Conservation (phyloP, 2,329 filamentous ascomycete genomes). For the Exophiala alcalophila region DNA sequence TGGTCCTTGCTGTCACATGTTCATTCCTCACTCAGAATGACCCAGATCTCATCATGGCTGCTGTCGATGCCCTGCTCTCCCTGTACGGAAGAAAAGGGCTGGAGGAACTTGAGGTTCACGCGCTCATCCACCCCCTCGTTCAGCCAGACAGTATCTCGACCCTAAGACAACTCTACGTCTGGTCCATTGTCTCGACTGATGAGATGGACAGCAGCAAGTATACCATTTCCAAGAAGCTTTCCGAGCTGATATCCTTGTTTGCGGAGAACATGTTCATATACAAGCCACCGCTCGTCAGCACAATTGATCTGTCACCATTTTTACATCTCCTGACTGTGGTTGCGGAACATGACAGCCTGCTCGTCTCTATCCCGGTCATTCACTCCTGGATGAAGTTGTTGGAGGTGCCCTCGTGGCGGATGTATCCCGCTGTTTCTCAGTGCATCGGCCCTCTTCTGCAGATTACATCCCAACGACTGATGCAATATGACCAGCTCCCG, state of each 20-base stretch:
- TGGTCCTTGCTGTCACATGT: constrained; percentile 68
- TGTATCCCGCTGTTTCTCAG: constrained; percentile 57
- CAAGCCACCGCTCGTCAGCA: constrained; percentile 62
- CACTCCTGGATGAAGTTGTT: constrained; percentile 86
- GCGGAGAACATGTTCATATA: constrained; percentile 81
- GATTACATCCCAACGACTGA: constrained; percentile 74
- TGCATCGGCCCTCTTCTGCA: constrained; percentile 76
- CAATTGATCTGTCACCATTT: constrained; percentile 68
- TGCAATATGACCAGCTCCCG: constrained; percentile 83
- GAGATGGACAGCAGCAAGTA: constrained; percentile 92
- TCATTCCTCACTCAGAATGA: constrained; percentile 67
- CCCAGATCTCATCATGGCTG: constrained; percentile 71
- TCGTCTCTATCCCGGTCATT: constrained; percentile 88
- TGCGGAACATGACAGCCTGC: constrained; percentile 78
- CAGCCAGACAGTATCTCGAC: constrained; percentile 67
- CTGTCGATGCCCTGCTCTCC: constrained; percentile 78
- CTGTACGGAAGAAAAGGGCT: constrained; percentile 74
- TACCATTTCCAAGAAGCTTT: constrained; percentile 86
- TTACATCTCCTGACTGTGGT: constrained; percentile 76
- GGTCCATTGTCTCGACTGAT: constrained; percentile 73
- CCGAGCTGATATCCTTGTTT: constrained; percentile 84
- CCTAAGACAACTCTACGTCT: constrained; percentile 71
- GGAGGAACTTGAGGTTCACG: constrained; percentile 71
- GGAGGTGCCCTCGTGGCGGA: constrained; percentile 66
- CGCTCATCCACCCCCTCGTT: constrained; percentile 77